Percentiles rank a stretch among this genome's conserved stretches.
These are phyloP conservation scores for Emydomyces testavorans DNA, from an alignment of 2,329 filamentous ascomycete genomes.

Conservation along the genomic window DNA sequence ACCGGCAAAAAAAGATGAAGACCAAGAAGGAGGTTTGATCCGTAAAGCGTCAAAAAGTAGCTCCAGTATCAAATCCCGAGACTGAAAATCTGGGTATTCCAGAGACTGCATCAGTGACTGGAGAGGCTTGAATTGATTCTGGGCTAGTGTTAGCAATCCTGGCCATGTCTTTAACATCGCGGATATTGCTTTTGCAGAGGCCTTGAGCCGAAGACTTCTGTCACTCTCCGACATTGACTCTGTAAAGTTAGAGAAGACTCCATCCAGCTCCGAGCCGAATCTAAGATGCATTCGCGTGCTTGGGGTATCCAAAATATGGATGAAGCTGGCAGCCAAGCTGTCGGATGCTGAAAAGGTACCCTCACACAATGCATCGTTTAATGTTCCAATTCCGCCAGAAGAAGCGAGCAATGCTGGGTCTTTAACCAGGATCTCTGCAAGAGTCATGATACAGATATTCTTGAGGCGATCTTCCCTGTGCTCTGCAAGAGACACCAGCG, in stretches of 20 bases:
- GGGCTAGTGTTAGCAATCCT: constrained; percentile 74
- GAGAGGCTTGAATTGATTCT: constrained; percentile 77
- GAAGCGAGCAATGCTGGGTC: constrained; percentile 71
- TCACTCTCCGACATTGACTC: constrained; percentile 53
- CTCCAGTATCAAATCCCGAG: constrained; percentile 71
- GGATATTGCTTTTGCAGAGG: constrained; percentile 87
- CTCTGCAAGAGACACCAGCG: constrained; percentile 81
- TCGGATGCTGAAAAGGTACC: constrained; percentile 88
- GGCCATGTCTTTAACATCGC: constrained; percentile 87
- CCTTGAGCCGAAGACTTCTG: constrained; percentile 58
- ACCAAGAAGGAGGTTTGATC: constrained; percentile 91
- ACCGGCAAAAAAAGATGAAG: constrained; percentile 86
- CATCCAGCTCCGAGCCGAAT: constrained; percentile 78
- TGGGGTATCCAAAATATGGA: constrained; percentile 80
- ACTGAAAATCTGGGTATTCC: constrained; percentile 45
- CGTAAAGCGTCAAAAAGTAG: constrained; percentile 71
- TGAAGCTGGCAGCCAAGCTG: constrained; percentile 72
- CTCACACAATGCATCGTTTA: constrained; percentile 87
- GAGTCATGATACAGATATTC: constrained; percentile 82
- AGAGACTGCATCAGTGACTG: constrained; percentile 63
- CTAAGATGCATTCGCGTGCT: constrained; percentile 69
- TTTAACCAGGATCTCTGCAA: constrained; percentile 81
- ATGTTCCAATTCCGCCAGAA: constrained; percentile 68
- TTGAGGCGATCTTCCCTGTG: constrained; percentile 73
- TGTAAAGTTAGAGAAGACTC: constrained; percentile 83